Evolutionary conservation across 2,329 filamentous ascomycete species (phyloP).

Genomic region (Pseudogymnoascus sp.): DNA sequence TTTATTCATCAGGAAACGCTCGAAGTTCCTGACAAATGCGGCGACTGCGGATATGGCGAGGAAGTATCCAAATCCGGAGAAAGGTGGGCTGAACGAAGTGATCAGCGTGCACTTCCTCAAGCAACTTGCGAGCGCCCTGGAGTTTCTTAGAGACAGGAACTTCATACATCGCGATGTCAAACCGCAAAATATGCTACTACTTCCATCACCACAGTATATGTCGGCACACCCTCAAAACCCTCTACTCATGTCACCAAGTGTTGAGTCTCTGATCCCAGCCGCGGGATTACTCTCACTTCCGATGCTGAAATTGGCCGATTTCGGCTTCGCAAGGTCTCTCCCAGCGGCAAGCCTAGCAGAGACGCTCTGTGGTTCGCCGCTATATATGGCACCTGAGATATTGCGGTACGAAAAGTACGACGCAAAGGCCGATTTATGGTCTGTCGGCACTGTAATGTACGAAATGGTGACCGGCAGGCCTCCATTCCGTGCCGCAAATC

Average conservation of each 20-base stretch:
- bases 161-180: conserved; percentile 97
- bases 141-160: conserved; percentile 77
- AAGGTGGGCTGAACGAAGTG: conserved; percentile 92
- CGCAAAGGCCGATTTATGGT: conserved; percentile 95
- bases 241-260: conserved; percentile 68
- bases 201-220: conserved; percentile 70
- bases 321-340: conserved; percentile 91
- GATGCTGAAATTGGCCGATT: conserved; percentile 96
- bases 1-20: conserved; percentile 90
- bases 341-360: conserved; percentile 88
- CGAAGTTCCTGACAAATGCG: conserved; percentile 69
- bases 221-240: conserved; percentile 52
- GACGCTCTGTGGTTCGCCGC: conserved; percentile 88
- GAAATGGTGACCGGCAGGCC: conserved; percentile 91
- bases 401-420: conserved; percentile 95
- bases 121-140: conserved; percentile 83
- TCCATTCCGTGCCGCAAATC: conserved; percentile 86
- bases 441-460: conserved; percentile 87
- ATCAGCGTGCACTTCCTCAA: conserved; percentile 92
- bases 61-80: conserved; percentile 79
- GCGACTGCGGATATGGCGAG: conserved; percentile 83
- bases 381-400: conserved; percentile 99
- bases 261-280: conserved; percentile 71
- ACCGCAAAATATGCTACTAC: conserved; percentile 87
- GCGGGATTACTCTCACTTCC: conserved; percentile 78